These are phyloP conservation scores for Nakazawaea peltata DNA, from an alignment of 805 yeast genomes.

Conservation along the genomic window DNA sequence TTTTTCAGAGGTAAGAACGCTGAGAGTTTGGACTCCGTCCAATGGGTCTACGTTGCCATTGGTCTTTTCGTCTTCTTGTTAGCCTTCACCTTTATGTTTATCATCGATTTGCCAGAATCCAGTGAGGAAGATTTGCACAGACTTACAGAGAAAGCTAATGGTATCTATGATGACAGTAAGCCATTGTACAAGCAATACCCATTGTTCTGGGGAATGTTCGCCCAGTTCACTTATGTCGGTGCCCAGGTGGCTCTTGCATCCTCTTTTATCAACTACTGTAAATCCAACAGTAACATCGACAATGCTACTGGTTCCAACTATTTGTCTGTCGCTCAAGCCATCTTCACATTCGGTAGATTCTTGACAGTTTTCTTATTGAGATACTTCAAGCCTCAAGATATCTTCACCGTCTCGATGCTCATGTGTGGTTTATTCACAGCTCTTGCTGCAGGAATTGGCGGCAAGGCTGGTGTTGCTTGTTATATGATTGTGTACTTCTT, in stretches of 20 bases:
- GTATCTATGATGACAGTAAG: constrained; percentile 11
- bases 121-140: constrained; percentile 11
- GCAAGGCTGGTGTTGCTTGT: constrained; percentile 10
- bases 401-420: constrained; percentile 5
- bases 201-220: constrained; percentile 12
- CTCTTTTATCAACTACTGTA: constrained; percentile 10
- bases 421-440: constrained; percentile 8
- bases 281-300: constrained; percentile 3
- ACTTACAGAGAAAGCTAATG: constrained; percentile 9
- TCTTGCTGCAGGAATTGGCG: constrained; percentile 7
- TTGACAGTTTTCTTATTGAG: constrained; percentile 7
- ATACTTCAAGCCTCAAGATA: constrained; percentile 10
- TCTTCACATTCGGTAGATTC: constrained; percentile 11
- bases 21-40: constrained; percentile 8
- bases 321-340: constrained; percentile 9
- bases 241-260: constrained; percentile 13
- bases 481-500: constrained; percentile 9
- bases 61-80: constrained; percentile 11
- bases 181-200: constrained; percentile 11
- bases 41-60: constrained; percentile 13
- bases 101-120: constrained; percentile 13
- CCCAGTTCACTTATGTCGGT: constrained; percentile 13
- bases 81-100: constrained; percentile 9
- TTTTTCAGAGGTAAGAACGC: constrained; percentile 11
- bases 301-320: constrained; percentile 9